A percentile compares a stretch with the other conserved stretches of the same genome.
phyloP scores from a whole-genome alignment of 768 basidiomycete genomes.

The Tubosaeta sp. region DNA sequence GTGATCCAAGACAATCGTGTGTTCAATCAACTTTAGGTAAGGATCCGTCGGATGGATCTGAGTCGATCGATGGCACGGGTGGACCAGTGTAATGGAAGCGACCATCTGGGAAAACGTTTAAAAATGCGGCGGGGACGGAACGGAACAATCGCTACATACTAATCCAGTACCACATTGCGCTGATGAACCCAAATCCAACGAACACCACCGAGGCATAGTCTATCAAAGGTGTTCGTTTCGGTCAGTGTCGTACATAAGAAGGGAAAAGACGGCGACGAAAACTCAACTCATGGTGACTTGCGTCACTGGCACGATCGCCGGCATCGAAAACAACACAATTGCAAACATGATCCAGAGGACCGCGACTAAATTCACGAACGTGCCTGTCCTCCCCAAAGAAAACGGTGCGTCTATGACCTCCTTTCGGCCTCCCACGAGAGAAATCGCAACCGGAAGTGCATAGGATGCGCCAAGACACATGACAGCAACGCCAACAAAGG shows the following conservation, averaged over 20 bases:
- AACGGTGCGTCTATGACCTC: conserved; percentile 50
- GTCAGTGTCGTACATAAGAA: background rate
- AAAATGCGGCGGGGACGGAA: background rate
- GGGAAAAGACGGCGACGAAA: background rate
- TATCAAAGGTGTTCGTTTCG: conserved; percentile 16
- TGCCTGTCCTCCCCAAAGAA: conserved; percentile 43
- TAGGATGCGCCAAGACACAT: conserved; percentile 66
- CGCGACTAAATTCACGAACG: conserved; percentile 44
- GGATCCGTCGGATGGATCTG: background rate
- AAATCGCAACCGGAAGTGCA: conserved; percentile 57
- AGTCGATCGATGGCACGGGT: conserved; percentile 28
- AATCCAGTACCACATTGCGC: conserved; percentile 57
- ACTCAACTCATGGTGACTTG: conserved; percentile 42
- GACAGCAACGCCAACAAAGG: conserved; percentile 62
- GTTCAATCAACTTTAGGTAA: background rate
- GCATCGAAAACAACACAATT: conserved; percentile 67
- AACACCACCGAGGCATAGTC: conserved; percentile 69
- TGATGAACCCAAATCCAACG: conserved; percentile 55
- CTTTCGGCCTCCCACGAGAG: conserved; percentile 40
- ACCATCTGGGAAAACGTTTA: conserved; percentile 32
- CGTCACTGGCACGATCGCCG: conserved; percentile 55
- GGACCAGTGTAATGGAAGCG: conserved; percentile 43
- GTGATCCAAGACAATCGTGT: background rate
- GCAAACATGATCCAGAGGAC: conserved; percentile 60
- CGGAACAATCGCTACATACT: conserved; percentile 33